phyloP scores from a whole-genome alignment of 768 basidiomycete genomes.

The Lactifluus hygrophoroides region DNA sequence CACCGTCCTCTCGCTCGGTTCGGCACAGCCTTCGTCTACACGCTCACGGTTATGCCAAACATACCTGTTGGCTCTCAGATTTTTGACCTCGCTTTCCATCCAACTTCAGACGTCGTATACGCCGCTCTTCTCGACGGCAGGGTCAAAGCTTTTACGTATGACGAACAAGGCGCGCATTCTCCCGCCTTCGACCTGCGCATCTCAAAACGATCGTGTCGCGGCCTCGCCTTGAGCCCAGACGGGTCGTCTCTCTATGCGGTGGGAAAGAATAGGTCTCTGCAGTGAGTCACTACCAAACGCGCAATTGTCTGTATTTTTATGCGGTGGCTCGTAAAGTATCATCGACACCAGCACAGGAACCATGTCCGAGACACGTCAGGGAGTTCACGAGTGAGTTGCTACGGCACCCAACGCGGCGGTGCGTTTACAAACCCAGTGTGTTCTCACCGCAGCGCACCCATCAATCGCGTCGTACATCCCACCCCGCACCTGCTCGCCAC shows the following conservation, averaged over 20 bases:
- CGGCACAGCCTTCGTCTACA: too few species aligned
- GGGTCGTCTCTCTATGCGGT: conserved; percentile 67
- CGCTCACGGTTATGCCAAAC: conserved; percentile 39
- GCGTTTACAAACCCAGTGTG: conserved; percentile 16
- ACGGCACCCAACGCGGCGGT: neutral
- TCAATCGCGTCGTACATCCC: conserved; percentile 76
- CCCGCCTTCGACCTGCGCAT: conserved; percentile 56
- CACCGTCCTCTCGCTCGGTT: too few species aligned
- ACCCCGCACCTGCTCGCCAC: conserved; percentile 68
- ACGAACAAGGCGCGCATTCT: conserved; percentile 55
- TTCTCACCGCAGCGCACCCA: conserved; percentile 48
- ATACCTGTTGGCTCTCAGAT: conserved; percentile 69
- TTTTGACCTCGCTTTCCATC: conserved; percentile 88
- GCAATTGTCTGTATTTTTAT: neutral
- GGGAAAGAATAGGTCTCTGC: conserved; percentile 72
- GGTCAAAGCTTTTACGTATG: conserved; percentile 74
- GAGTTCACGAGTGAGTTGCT: conserved; percentile 59
- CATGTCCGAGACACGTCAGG: conserved; percentile 38
- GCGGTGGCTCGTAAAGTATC: conserved; percentile 38
- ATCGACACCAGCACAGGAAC: conserved; percentile 58
- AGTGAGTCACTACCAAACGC: conserved; percentile 43
- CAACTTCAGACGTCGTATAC: conserved; percentile 60
- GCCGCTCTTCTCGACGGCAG: conserved; percentile 74
- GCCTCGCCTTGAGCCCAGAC: conserved; percentile 56
- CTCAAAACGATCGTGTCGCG: conserved; percentile 78